Evolutionary conservation across 75 land plant species (phyloP), one percentile per base, ranked within the genome.

Genomic region (Sequoia sempervirens): DNA sequence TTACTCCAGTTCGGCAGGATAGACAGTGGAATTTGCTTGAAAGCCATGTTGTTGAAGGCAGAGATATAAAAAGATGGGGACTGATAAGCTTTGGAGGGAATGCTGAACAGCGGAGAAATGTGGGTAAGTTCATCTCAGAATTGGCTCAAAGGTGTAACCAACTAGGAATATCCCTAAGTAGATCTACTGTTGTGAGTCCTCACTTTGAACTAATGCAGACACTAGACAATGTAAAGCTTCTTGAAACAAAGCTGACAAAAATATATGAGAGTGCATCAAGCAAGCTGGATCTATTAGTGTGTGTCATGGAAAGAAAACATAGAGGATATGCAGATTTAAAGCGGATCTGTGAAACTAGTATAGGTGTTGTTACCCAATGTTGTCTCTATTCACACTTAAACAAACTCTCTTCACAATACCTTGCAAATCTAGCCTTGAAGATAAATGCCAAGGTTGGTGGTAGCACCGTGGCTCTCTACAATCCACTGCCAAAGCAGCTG

Each of bases 371-470:
- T 14, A 96, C 92, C 38, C 99, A 98, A 84, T 98, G 99, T 54
- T 95, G 96, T 82, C 87, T 95, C 73, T 90, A 89, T 53, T 43
- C 86, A 4, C 90, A 95, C 68, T 84, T 95, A 13, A 74, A 79
- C 74, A 87, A 83, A 83, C 83, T 85, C 75, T 88, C 87, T 45
- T 91, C 94, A 45, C 97, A 95, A 53, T 95, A 92, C 84, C 83
- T 95, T 23, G 90, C 93, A 20, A 97, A 97, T 82, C 79, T 97
- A 40, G 93, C 98, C 41, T 86, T 97, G 75, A 97, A 97, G 86
- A 93, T 97, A 34, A 97, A 97, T 84, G 92, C 92, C 46, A 97
- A 97, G 83, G 87, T 89, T 70, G 99, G 99, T 28, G 99, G 99
- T 1, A 90, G 90, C 82, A 97, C 95, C 4, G 92, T 93, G 70